Conservation (phyloP, 257 asterid species). For the Lavandula angustifolia region DNA sequence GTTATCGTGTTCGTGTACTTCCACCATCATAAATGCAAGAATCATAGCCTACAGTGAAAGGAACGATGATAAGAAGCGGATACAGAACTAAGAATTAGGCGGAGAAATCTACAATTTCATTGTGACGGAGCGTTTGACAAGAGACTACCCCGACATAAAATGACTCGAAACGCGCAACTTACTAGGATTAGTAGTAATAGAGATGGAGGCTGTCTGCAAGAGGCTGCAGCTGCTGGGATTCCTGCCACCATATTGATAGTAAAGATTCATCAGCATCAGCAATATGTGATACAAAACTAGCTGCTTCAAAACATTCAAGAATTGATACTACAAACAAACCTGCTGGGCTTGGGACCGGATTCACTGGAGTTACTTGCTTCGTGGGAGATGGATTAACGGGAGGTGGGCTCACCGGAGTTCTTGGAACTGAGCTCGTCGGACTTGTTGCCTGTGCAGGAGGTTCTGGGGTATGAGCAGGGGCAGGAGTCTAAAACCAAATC, state of each 20-base stretch:
- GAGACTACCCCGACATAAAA: no score
- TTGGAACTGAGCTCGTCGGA: conserved; percentile 34
- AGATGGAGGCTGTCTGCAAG: conserved; percentile 60
- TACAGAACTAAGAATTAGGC: no score
- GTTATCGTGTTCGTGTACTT: conserved; percentile 8
- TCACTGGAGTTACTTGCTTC: conserved; percentile 36
- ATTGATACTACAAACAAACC: conserved; percentile 64
- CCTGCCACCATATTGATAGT: conserved; percentile 82
- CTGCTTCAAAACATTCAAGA: conserved; percentile 60
- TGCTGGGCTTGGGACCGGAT: conserved; percentile 42
- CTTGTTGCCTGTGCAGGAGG: conserved; percentile 31
- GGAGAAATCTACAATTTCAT: no score
- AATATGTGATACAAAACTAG: conserved; percentile 61
- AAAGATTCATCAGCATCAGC: conserved; percentile 82
- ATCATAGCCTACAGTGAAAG: conserved; percentile 54
- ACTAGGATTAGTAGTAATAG: conserved; percentile 65
- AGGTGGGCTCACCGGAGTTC: conserved; percentile 26
- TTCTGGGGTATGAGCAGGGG: conserved; percentile 48
- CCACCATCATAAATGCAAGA: conserved; percentile 58
- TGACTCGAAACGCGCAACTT: conserved; percentile 26
- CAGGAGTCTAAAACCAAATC: conserved; percentile 47
- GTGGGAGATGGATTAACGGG: conserved; percentile 25
- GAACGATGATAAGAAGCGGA: background rate
- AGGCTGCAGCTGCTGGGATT: conserved; percentile 74
- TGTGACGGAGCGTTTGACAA: no score